phyloP scores from a whole-genome alignment of 345 rosid genomes.

The Geranium rotundifolium region DNA sequence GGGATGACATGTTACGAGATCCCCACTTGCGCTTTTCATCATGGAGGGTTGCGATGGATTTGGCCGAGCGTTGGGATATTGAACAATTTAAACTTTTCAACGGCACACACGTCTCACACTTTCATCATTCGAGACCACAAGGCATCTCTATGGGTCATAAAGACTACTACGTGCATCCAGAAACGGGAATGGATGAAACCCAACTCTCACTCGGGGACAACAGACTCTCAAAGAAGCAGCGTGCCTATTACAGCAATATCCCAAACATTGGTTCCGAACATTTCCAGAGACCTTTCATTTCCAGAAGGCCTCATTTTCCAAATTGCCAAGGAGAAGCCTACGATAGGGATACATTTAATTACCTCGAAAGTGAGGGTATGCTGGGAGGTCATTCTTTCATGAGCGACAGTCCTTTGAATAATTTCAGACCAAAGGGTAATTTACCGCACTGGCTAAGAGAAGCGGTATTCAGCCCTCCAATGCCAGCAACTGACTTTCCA shows the following conservation, averaged over 20 bases:
- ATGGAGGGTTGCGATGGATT: conserved; percentile 25
- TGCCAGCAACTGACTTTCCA: conserved; percentile 5
- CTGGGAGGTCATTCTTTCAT: conserved; percentile 6
- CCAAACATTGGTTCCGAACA: conserved; percentile 11
- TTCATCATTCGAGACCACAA: conserved; percentile 9
- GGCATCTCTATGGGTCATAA: conserved; percentile 11
- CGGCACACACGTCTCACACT: conserved; percentile 10
- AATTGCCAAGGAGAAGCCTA: conserved; percentile 8
- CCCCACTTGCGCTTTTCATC: conserved; percentile 29
- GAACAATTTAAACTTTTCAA: conserved; percentile 26
- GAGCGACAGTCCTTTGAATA: not conserved
- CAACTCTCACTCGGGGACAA: conserved; percentile 26
- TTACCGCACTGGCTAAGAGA: conserved; percentile 38
- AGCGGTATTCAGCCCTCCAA: conserved; percentile 19
- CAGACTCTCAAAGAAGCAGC: conserved; percentile 6
- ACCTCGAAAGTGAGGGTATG: conserved; percentile 4
- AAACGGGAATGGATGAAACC: conserved; percentile 18
- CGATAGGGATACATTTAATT: conserved; percentile 1
- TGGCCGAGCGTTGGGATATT: conserved; percentile 36
- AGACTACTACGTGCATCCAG: conserved; percentile 10
- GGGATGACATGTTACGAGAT: conserved; percentile 34
- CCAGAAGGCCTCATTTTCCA: conserved; percentile 1
- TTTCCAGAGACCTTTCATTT: conserved; percentile 5
- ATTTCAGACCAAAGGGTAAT: conserved; percentile 10
- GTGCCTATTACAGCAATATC: not conserved